Conservation (phyloP, 441 rosid species). For the Gossypium trilobum region DNA sequence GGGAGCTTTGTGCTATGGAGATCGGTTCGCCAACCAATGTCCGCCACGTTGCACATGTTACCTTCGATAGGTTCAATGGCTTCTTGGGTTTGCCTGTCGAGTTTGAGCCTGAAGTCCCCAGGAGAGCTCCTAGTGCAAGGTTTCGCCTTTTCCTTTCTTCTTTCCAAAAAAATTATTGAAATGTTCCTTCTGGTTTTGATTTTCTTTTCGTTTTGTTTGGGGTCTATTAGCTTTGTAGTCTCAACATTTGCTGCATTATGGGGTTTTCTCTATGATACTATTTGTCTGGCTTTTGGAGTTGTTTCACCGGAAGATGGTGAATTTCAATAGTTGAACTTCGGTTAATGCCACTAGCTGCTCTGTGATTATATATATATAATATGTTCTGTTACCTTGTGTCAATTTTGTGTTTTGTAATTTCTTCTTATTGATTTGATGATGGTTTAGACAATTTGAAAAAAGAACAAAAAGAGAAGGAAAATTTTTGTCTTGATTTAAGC, state of each 20-base stretch:
- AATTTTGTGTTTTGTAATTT: neutral
- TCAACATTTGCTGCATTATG: neutral
- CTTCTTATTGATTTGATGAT: neutral
- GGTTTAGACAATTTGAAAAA: neutral
- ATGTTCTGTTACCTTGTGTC: neutral
- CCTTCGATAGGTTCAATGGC: slow-evolving; percentile 79
- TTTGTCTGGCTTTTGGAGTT: neutral
- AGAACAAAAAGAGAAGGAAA: too few relatives aligned
- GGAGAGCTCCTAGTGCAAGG: slow-evolving; percentile 82
- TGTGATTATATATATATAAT: neutral
- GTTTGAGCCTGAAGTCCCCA: slow-evolving; percentile 72
- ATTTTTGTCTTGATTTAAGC: too few relatives aligned
- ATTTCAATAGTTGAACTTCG: neutral
- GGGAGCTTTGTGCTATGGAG: slow-evolving; percentile 65
- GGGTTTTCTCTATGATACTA: neutral
- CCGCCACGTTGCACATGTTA: slow-evolving; percentile 70
- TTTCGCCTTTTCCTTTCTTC: neutral
- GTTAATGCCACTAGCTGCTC: neutral
- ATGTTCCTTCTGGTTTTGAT: neutral
- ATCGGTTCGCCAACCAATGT: slow-evolving; percentile 74
- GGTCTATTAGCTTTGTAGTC: neutral
- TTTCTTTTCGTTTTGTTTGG: too few relatives aligned
- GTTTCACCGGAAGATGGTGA: neutral
- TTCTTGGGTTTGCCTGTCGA: slow-evolving; percentile 76
- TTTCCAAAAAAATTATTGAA: neutral